Evolutionary conservation across 2,329 filamentous ascomycete genomes (phyloP), one percentile per base, ranked within the genome.

Genomic region (Calonectria fujianensis): DNA sequence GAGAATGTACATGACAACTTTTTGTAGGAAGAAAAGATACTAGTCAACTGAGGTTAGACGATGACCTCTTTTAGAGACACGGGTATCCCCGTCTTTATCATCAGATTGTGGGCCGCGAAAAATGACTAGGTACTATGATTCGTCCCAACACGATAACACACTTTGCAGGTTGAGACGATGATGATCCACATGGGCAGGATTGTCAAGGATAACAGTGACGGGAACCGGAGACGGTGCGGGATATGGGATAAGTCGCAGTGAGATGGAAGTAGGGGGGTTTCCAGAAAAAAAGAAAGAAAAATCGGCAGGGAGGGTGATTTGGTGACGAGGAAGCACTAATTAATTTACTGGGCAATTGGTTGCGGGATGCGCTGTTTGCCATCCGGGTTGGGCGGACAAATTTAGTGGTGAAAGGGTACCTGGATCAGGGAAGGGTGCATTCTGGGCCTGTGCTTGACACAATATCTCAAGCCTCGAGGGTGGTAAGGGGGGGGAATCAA

Each of bases 81-180:
- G 75, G 69, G 41, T 41, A 65, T 41, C 65, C 74, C 63, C 68
- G 73, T 13, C n/a, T 69, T 48, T 29, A 13, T 37, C 16, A 14
- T 29, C 14, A 18, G 29, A 20, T 48, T 69, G 20, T 39, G 67
- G 39, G 48, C 27, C 52, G 3, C 8, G 3, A 50, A 50, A 39
- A n/a, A 57, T 24, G 61, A 20, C 35, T 24, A 45, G 27, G 9
- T 51, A n/a, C 39, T 18, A 52, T 70, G 57, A 65, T 70, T 65
- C 59, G 35, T 31, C n/a, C 35, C 35, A 52, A 16, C 37, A 37
- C 57, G 27, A 32, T 9, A 27, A 27, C n/a, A 37, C n/a, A n/a
- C 11, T 20, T 18, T 51, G 63, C 10, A 41, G 35, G 18, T 63
- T 51, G 63, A 52, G 32, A 35, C 13, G 41, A 48, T 32, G 32